Percentiles rank a stretch among this genome's conserved stretches.
Evolutionary conservation across 1,284 basidiomycete species (phyloP).

Genomic region (Pseudozyma tsukubaensis): DNA sequence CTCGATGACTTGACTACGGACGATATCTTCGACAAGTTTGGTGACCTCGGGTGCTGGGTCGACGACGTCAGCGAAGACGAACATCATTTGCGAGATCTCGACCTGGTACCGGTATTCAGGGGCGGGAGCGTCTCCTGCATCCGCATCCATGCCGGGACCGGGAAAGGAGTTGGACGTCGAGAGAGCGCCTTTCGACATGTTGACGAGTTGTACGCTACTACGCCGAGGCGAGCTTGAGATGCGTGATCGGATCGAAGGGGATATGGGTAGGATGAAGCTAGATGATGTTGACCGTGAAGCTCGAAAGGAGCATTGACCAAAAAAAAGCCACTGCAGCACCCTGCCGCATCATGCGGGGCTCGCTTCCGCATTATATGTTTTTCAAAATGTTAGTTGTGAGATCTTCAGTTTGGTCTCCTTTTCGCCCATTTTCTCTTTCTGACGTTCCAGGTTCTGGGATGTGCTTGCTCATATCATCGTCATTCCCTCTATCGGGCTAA

Average conservation of each 20-base stretch:
- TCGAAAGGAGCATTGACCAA: no score
- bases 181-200: conserved; percentile 29
- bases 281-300: background rate
- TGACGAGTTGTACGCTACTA: conserved; percentile 1
- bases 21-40: conserved; percentile 92
- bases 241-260: background rate
- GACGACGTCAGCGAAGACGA: conserved; percentile 94
- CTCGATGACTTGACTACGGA: conserved; percentile 91
- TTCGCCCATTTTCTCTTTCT: no score
- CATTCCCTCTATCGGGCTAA: no score
- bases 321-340: conserved; percentile 1
- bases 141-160: conserved; percentile 15
- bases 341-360: background rate
- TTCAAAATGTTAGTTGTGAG: background rate
- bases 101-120: conserved; percentile 62
- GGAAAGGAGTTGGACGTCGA: conserved; percentile 12
- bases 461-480: no score
- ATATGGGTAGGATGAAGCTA: background rate
- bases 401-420: background rate
- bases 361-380: no score
- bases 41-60: conserved; percentile 88
- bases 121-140: conserved; percentile 14
- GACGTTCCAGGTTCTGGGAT: no score
- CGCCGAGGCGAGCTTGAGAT: background rate
- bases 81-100: conserved; percentile 92